Conservation (phyloP, 2,329 filamentous ascomycete genomes). For the Colletotrichum abscissum region DNA sequence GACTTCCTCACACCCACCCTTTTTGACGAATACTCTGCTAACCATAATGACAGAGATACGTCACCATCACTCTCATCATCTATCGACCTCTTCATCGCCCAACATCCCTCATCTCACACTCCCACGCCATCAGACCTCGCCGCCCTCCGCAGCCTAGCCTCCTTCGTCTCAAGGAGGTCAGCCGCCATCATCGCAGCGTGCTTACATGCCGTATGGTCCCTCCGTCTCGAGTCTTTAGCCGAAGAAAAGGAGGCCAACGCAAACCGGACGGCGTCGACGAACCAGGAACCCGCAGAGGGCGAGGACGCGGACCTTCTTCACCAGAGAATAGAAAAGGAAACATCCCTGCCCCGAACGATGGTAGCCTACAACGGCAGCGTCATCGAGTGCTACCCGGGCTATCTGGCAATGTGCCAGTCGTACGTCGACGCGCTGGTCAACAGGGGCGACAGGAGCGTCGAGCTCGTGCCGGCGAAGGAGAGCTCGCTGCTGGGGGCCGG, state of each 20-base stretch:
- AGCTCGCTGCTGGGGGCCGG: conserved; percentile 82
- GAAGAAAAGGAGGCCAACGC: conserved; percentile 46
- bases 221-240: conserved; percentile 60
- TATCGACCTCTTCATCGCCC: conserved; percentile 58
- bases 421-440: conserved; percentile 70
- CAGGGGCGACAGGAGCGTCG: conserved; percentile 55
- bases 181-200: conserved; percentile 69
- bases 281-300: neutral
- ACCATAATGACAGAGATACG: conserved; percentile 53
- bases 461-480: conserved; percentile 76
- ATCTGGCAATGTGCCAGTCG: conserved; percentile 69
- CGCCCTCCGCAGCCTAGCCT: conserved; percentile 64
- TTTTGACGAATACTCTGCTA: neutral
- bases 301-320: conserved; percentile 38
- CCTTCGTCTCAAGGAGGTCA: conserved; percentile 67
- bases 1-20: neutral
- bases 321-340: conserved; percentile 61
- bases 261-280: conserved; percentile 22
- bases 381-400: conserved; percentile 81
- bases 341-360: conserved; percentile 59
- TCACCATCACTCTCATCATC: conserved; percentile 56
- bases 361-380: conserved; percentile 86
- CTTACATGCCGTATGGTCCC: conserved; percentile 68
- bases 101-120: conserved; percentile 58
- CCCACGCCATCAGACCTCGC: conserved; percentile 60